These are phyloP conservation scores for Xylaria flabelliformis DNA, from an alignment of 495 filamentous ascomycete species.

Conservation along the genomic window DNA sequence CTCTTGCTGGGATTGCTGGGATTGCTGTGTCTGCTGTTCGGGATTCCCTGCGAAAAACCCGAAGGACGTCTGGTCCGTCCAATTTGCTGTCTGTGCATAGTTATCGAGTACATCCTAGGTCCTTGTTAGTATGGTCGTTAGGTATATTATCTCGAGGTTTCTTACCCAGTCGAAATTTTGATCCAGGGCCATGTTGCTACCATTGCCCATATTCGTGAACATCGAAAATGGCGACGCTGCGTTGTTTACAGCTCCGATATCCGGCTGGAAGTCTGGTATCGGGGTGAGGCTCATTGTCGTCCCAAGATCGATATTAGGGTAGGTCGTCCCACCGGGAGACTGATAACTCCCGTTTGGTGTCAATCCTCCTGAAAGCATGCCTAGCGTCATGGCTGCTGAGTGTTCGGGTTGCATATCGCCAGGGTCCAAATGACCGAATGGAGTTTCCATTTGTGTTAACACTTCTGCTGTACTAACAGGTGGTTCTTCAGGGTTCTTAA, in stretches of 20 bases:
- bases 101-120: conserved; percentile 57
- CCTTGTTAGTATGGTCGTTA: conserved; percentile 8
- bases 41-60: conserved; percentile 54
- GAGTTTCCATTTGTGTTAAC: conserved; percentile 24
- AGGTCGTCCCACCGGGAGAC: conserved; percentile 49
- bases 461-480: conserved; percentile 36
- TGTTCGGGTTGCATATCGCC: conserved; percentile 60
- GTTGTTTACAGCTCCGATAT: conserved; percentile 55
- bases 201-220: conserved; percentile 55
- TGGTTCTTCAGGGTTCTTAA: conserved; percentile 54
- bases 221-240: conserved; percentile 63
- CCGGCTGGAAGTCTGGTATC: conserved; percentile 57
- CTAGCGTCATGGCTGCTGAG: conserved; percentile 81
- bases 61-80: conserved; percentile 51
- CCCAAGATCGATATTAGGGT: conserved; percentile 43
- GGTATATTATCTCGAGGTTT: background rate
- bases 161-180: conserved; percentile 83
- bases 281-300: conserved; percentile 21
- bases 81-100: conserved; percentile 55
- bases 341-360: conserved; percentile 58
- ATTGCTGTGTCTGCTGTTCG: conserved; percentile 46
- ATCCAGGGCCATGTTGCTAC: conserved; percentile 44
- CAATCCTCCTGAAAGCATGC: conserved; percentile 75
- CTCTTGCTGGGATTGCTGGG: conserved; percentile 45
- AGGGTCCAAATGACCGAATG: conserved; percentile 40